Evolutionary conservation across 83 land plant genomes (phyloP), one percentile per base, ranked within the genome.

Genomic region (Picea abies): DNA sequence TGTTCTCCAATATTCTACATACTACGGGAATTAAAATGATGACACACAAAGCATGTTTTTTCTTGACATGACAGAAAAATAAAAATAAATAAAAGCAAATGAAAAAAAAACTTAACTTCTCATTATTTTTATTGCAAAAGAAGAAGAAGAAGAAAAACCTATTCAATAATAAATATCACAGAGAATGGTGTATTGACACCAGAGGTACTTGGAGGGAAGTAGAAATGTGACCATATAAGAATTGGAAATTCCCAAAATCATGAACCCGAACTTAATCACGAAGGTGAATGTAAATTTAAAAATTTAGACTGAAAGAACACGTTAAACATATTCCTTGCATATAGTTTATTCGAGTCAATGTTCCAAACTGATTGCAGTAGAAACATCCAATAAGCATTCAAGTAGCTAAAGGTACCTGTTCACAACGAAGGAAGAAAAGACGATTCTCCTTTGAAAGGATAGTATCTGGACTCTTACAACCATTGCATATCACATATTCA

Each of bases 401-500:
- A 7, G 75, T 37, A 69, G 58, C 58, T 16, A 32, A 72, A 3
- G 58, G 10, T 88, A 94, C 95, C 93, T 94, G 90, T 83, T 94
- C 95, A 75, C 95, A 94, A 44, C 95, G 85, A 26, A 94, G 88
- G 80, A 93, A 94, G 88, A 94, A 93, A n/a, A 94, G 87, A 25
- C 95, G 95, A 80, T 94, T 92, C 81, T 92, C 97, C 87, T 94
- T 94, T 76, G 95, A 86, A 5, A 94, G 93, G 5, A 94, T 93
- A 12, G 97, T 94, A 79, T 94, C 97, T 23, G 95, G 93, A 90
- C 95, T 91, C 78, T 92, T 94, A 90, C 97, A 94, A 17, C 93
- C 92, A 87, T 84, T 85, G 87, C 95, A 94, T 78, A 92, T 91
- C 35, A 93, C 97, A 88, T 94, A 94, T 62, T 93, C 94, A 87